Evolutionary conservation across 2,329 filamentous ascomycete species (phyloP), one percentile per base, ranked within the genome.

Genomic region (Apiospora marii): DNA sequence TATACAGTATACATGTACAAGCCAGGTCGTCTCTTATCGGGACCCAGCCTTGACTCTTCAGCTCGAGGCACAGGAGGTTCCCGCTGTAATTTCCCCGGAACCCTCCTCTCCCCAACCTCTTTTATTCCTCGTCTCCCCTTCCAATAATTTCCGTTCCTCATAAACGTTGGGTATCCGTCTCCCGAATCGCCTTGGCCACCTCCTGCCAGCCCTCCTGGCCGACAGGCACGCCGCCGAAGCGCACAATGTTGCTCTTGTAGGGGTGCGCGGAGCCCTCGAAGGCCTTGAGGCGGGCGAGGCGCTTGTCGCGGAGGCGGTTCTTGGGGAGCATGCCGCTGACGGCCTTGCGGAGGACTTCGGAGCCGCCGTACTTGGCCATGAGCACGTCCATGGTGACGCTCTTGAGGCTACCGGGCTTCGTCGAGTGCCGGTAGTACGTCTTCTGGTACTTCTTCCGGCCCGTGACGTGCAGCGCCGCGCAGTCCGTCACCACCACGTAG

Each of bases 281-380:
- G 7, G 94, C 95, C 90, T 98, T 99, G 81, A 99, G 85, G 77
- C 96, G 88, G 49, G 92, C 94, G 85, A 99, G 85, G 75, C 97
- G 86, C 86, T 94, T 93, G 82, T 98, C 95, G 78, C 96, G 87
- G 80, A 99, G 85, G 79, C 95, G 87, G 85, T 99, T 99, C 90
- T 99, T 99, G 71, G 96, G 96, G 83, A 99, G 84, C 96, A 99
- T 99, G 68, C 97, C 97, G 81, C 93, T 93, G 53, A 99, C 97
- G 1, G 97, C 96, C 83, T 95, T 93, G 79, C 94, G 89, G 81
- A 99, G 84, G 49, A 99, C 92, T 88, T 99, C 96, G 49, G 92
- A 92, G 69, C 96, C 96, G 75, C 96, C 96, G 86, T 94, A 93
- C 87, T 98, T 98, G 79, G 90, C 92, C 88, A 98, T 96, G 87